Conservation (phyloP, 495 filamentous ascomycete species). For the Podospora pseudoanserina region DNA sequence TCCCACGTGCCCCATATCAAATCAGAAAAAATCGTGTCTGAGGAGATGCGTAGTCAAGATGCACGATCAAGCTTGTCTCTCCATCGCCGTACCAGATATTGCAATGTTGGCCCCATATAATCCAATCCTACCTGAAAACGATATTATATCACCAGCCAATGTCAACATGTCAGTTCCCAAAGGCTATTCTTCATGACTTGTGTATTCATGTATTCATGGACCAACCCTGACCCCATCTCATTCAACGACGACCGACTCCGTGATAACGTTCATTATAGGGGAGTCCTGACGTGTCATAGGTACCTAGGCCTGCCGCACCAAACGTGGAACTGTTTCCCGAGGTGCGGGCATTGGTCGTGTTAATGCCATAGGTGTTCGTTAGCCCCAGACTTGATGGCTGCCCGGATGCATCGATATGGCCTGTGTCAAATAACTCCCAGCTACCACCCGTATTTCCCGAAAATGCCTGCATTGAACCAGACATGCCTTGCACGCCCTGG, state of each 20-base stretch:
- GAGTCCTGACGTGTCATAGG: slow-evolving; percentile 27
- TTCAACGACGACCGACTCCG: slow-evolving; percentile 22
- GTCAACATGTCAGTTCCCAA: too few species aligned
- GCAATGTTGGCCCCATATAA: too few species aligned
- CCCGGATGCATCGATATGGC: slow-evolving; percentile 34
- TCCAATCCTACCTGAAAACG: too few species aligned
- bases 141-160: too few species aligned
- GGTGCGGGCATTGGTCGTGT: slow-evolving; percentile 18
- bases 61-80: too few species aligned
- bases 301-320: slow-evolving; percentile 18
- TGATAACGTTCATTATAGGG: slow-evolving; percentile 26
- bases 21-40: too few species aligned
- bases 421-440: slow-evolving; percentile 39
- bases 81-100: too few species aligned
- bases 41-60: too few species aligned
- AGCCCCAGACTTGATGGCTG: slow-evolving; percentile 27
- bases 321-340: slow-evolving; percentile 20
- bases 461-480: slow-evolving; percentile 24
- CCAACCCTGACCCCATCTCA: not conserved
- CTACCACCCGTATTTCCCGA: slow-evolving; percentile 25
- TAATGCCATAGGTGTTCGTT: slow-evolving; percentile 24
- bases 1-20: too few species aligned
- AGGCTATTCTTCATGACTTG: too few species aligned
- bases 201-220: too few species aligned
- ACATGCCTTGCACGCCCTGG: slow-evolving; percentile 27